Base-by-base conservation (phyloP, 345 rosid genomes). In the Eucalyptus shirleyi region DNA sequence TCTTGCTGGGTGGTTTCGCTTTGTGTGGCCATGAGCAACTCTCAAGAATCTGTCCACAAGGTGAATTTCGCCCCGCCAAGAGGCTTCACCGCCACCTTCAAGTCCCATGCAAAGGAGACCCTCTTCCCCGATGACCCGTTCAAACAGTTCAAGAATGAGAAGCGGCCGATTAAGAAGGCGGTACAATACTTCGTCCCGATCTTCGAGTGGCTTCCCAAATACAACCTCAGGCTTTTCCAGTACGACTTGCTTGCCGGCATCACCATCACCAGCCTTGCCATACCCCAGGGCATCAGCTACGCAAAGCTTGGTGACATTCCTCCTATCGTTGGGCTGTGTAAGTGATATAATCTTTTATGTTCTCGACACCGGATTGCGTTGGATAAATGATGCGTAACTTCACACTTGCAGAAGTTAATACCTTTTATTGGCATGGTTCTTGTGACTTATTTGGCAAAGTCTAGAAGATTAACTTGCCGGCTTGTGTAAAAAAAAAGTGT, bases 211-310 rank as follows among this genome's bases (percentile, higher is more conserved):
- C 91, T 98, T 4, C 98, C 99, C 3, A 92, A 91, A 11, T 97
- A 98, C 82, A 90, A 94, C 89, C 19, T 97, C 5, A 88, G 62
- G 17, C 85, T 91, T 60, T 88, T 98, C 37, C 89, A 91, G 44
- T 96, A 91, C 28, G 99, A 98, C 89, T 32, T 98, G 15, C 97
- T 98, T 15, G 99, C 99, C 8, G 99, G 99, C 4, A 94, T 98
- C 92, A 98, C 99, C 91, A 96, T 98, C 60, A 94, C 99, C 88
- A 93, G 95, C 89, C 97, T 97, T 32, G 99, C 99, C 32, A 96
- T 97, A 80, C 99, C 99, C 87, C 99, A 98, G 87, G 99, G 99
- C 26, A 98, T 96, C 89, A 98, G 99, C 89, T 98, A 98, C 87
- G 99, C 99, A 24, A 98, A 95, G 91, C 99, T 98, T 81, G 99